Conservation (phyloP, 2,329 filamentous ascomycete species). For the Colletotrichum melonis region DNA sequence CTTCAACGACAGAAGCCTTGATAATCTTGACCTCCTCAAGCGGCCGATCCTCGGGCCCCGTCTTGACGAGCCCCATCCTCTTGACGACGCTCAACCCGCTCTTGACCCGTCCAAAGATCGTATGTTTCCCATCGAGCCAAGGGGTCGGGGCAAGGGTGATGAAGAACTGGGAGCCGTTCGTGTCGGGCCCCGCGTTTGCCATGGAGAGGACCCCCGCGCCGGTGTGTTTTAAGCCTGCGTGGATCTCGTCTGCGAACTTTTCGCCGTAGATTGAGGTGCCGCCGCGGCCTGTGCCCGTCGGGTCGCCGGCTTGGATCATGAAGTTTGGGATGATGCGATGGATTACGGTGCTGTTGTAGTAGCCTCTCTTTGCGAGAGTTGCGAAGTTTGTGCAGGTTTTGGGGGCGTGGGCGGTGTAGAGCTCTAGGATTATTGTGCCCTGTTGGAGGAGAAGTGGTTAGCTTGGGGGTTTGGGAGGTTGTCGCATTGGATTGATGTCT, state of each 20-base stretch:
- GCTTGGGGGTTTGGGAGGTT: background rate
- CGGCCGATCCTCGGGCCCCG: conserved; percentile 83
- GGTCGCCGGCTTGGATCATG: conserved; percentile 96
- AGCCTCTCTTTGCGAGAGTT: conserved; percentile 82
- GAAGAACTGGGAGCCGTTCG: conserved; percentile 96
- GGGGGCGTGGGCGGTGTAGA: conserved; percentile 90
- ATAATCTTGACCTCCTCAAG: conserved; percentile 85
- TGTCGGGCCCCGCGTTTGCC: conserved; percentile 94
- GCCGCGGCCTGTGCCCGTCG: conserved; percentile 91
- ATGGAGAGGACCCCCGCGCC: conserved; percentile 95
- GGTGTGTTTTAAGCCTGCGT: conserved; percentile 83
- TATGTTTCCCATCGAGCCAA: conserved; percentile 97
- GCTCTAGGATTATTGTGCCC: conserved; percentile 88
- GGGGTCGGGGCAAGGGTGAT: conserved; percentile 94
- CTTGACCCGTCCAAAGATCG: conserved; percentile 93
- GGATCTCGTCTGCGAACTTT: conserved; percentile 94
- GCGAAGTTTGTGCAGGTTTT: conserved; percentile 90
- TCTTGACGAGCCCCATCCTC: conserved; percentile 89
- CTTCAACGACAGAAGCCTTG: conserved; percentile 76
- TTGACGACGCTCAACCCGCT: conserved; percentile 85
- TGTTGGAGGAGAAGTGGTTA: conserved; percentile 47
- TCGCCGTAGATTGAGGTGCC: conserved; percentile 91
- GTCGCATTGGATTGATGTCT: background rate
- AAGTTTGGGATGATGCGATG: conserved; percentile 96
- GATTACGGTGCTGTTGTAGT: conserved; percentile 89